Percentiles rank a stretch among this genome's conserved stretches.
These are phyloP conservation scores for Trichosporon ovoides DNA, from an alignment of 1,284 basidiomycete species.

Conservation along the genomic window DNA sequence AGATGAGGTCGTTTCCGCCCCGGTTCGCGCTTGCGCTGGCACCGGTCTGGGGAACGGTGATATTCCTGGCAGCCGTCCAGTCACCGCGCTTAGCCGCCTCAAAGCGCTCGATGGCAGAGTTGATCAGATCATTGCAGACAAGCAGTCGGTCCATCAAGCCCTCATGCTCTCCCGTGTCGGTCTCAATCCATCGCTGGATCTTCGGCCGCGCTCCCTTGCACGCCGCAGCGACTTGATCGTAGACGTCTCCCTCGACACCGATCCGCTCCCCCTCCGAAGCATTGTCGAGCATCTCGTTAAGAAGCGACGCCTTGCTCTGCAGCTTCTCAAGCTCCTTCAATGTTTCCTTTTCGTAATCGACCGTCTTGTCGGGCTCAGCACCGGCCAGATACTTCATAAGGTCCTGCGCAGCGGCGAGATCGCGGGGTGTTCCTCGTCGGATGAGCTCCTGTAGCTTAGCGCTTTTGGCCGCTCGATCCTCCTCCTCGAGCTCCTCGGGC, in stretches of 20 bases:
- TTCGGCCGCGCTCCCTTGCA: constrained; percentile 81
- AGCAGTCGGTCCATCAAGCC: constrained; percentile 88
- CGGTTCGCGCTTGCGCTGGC: constrained; percentile 17
- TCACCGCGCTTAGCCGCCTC: constrained; percentile 89
- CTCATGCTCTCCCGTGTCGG: constrained; percentile 68
- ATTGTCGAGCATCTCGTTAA: constrained; percentile 97
- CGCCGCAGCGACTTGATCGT: constrained; percentile 89
- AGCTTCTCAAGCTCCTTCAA: constrained; percentile 87
- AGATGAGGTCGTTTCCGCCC: constrained; percentile 41
- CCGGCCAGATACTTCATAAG: constrained; percentile 95
- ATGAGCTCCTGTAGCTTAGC: constrained; percentile 98
- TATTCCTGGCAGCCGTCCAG: constrained; percentile 50
- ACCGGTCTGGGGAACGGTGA: constrained; percentile 26
- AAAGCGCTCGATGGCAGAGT: constrained; percentile 81
- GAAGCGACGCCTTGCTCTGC: constrained; percentile 84
- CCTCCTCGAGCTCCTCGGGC: constrained; percentile 75
- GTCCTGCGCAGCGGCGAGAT: constrained; percentile 92
- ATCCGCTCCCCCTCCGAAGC: constrained; percentile 73
- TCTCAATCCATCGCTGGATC: constrained; percentile 97
- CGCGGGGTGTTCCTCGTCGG: constrained; percentile 87
- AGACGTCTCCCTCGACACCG: constrained; percentile 80
- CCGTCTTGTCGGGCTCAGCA: constrained; percentile 88
- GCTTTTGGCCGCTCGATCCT: constrained; percentile 89
- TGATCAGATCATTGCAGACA: constrained; percentile 96
- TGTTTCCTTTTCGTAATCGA: constrained; percentile 86